These are phyloP conservation scores for Ceratobasidium papillatum DNA, from an alignment of 1,284 basidiomycete genomes.

Conservation along the genomic window DNA sequence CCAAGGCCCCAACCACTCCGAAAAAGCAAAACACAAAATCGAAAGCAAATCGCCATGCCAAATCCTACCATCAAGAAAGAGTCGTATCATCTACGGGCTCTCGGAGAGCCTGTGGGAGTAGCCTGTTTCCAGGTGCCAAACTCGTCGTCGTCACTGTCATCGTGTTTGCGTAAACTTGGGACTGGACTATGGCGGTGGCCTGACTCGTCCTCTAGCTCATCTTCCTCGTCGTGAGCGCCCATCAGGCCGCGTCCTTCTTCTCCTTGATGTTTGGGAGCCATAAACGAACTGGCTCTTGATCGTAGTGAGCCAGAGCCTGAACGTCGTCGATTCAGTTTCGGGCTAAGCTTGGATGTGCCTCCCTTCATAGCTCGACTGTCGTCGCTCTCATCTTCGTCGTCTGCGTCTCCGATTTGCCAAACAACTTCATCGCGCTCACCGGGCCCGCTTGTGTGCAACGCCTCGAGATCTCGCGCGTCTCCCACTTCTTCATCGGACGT, in stretches of 20 bases:
- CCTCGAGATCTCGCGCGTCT: slow-evolving; percentile 53
- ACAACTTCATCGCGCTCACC: slow-evolving; percentile 51
- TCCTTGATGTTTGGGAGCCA: slow-evolving; percentile 38
- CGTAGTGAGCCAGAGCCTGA: slow-evolving; percentile 13
- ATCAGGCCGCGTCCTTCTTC: slow-evolving; percentile 44
- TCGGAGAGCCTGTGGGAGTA: slow-evolving; percentile 15
- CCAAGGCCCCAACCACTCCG: background rate
- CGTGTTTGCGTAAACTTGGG: background rate
- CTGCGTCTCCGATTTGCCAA: slow-evolving; percentile 67
- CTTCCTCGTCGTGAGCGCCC: slow-evolving; percentile 46
- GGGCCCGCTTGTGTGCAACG: background rate
- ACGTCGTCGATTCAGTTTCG: slow-evolving; percentile 19
- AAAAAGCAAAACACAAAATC: background rate
- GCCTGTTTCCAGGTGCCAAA: slow-evolving; percentile 52
- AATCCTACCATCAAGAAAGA: background rate
- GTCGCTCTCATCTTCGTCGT: slow-evolving; percentile 62
- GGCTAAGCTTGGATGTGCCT: slow-evolving; percentile 10
- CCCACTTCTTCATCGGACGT: slow-evolving; percentile 47
- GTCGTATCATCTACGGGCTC: slow-evolving; percentile 21
- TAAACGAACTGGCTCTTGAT: background rate
- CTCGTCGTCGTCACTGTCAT: slow-evolving; percentile 48
- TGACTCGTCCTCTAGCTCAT: slow-evolving; percentile 47
- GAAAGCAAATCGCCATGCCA: background rate
- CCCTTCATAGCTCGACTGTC: slow-evolving; percentile 56
- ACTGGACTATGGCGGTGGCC: background rate